A percentile compares a stretch with the other conserved stretches of the same genome.
Evolutionary conservation across 2,329 filamentous ascomycete genomes (phyloP).

Genomic region (Myriosclerotinia curreyana): DNA sequence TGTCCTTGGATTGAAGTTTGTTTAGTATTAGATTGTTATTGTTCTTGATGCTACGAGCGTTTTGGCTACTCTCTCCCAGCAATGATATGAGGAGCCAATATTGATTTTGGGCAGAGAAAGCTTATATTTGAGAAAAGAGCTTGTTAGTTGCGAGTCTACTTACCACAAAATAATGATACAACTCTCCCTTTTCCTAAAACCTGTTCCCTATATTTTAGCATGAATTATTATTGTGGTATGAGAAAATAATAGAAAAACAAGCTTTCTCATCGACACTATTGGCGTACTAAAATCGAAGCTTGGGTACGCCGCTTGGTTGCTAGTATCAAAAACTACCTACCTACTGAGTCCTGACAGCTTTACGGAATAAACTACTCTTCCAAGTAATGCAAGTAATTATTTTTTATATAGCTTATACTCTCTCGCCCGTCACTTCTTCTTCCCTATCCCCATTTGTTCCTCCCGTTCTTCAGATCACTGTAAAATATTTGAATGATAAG

Average conservation of each 20-base stretch:
- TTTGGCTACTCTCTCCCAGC: neutral
- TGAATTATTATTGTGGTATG: too few species aligned
- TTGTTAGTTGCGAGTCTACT: too few species aligned
- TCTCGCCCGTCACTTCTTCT: neutral
- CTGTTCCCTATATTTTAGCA: too few species aligned
- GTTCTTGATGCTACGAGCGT: neutral
- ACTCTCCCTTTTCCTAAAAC: too few species aligned
- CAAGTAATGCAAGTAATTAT: neutral
- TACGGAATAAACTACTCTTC: neutral
- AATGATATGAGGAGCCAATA: neutral
- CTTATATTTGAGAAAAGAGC: too few species aligned
- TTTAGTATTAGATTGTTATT: neutral
- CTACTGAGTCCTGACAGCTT: too few species aligned
- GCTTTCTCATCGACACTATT: neutral
- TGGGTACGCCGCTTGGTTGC: neutral
- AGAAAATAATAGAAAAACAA: too few species aligned
- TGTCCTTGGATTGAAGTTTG: neutral
- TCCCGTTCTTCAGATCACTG: neutral
- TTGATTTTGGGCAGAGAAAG: too few species aligned
- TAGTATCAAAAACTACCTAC: too few species aligned
- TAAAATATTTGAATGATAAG: neutral
- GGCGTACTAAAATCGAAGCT: neutral
- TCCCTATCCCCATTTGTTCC: neutral
- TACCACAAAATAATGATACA: too few species aligned
- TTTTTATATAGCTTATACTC: neutral